These are phyloP conservation scores for Aspergillus ochraceus DNA, from an alignment of 2,329 filamentous ascomycete species.

Conservation along the genomic window DNA sequence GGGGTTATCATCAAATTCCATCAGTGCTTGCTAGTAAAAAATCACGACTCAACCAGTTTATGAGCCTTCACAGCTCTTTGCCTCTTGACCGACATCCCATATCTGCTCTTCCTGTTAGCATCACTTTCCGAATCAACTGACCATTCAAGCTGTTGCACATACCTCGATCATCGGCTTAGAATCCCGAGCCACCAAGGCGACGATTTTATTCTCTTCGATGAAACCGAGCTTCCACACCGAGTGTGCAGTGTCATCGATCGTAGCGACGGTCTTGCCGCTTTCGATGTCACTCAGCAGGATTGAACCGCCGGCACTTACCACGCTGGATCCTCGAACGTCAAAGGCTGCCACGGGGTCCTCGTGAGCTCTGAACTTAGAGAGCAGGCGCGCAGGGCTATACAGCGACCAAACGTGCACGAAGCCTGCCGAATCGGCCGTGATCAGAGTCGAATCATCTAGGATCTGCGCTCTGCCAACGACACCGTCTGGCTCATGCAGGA, in stretches of 20 bases:
- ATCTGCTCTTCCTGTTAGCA: neutral
- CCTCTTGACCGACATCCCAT: neutral
- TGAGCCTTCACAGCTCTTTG: neutral
- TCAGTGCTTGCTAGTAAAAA: neutral
- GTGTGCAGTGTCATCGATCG: neutral
- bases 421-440: neutral
- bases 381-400: neutral
- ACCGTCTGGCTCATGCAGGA: neutral
- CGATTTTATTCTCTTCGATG: neutral
- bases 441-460: neutral
- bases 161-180: neutral
- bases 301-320: neutral
- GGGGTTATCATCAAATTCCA: neutral
- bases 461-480: neutral
- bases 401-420: neutral
- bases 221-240: neutral
- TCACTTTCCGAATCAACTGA: neutral
- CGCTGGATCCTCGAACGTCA: neutral
- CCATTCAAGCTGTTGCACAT: neutral
- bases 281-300: neutral
- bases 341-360: neutral
- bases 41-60: neutral
- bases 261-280: neutral
- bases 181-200: neutral
- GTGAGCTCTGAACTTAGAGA: neutral